Base-by-base conservation (phyloP, 495 filamentous ascomycete species). In the Aspergillus nidulans region DNA sequence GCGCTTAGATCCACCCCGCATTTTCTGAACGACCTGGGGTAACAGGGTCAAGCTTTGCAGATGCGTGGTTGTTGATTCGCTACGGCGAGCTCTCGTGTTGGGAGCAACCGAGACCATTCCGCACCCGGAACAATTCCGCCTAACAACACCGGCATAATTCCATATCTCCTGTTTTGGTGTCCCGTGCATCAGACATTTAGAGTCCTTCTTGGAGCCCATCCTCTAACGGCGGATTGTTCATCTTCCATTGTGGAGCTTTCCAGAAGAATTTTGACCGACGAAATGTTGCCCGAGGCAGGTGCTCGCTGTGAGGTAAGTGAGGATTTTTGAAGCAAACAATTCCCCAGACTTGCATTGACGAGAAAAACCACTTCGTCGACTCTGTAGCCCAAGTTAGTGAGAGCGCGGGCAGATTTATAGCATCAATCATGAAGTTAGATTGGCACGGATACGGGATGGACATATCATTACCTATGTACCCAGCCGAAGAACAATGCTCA, bases 121-220 rank as follows among this genome's bases (percentile, higher is more conserved):
- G 55, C 55, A 49, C 55, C 28, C 55, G 55, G 55, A 58, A 53
- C 4, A 6, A 40, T 58, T 58, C 55, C 55, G 55, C 55, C 25
- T 36, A 18, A 5, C 19, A 3, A 18, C 3, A 18, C 36, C 10
- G 36, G 36, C 12, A 39, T 3, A 39, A 45, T 25, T 45, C 42
- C 42, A 26, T 26, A 6, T 10, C 28, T 25, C 2, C 3, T 26
- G 20, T 16, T 28, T 12, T 12, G 10, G 9, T 7, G 30, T 12
- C 30, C 15, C 2, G 30, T 34, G 30, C 15, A 10, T 34, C 4
- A 6, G 30, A 34, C 2, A 3, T 5, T 12, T 2, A 34, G 30
- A 12, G 8, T 13, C 9, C 26, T 28, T 9, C 4, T 4, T 9
- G 26, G 26, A 28, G 26, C 26, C 26, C 4, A 28, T 28, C 26